Base-by-base conservation (phyloP, 2,329 filamentous ascomycete species). In the Rhexocercosporidium sp. region DNA sequence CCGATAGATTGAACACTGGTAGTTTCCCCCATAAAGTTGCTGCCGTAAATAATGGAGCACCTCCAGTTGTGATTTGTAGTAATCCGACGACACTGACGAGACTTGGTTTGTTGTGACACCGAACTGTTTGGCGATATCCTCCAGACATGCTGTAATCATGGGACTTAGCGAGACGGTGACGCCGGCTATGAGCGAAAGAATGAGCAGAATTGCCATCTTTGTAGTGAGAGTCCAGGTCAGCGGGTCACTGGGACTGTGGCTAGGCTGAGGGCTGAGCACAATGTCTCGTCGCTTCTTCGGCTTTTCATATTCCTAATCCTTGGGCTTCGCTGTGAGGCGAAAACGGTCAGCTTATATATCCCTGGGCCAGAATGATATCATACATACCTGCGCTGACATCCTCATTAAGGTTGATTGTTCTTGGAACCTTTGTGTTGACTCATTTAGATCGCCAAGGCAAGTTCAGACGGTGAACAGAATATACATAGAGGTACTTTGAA, bases 261-360 rank as follows among this genome's bases (percentile, higher is more conserved):
- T 84, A 16, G 86, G 86, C 66, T 83, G 81, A 9, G 86, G 85
- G 7, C 82, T 81, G 39, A 88, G 80, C 49, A 85, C 80, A 59
- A 87, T 80, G 68, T 86, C 82, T 56, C 76, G 75, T 63, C 78
- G 75, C 56, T 78, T 78, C 73, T 81, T 81, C 59, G 81, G 67
- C 12, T 75, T 69, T 44, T 72, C 66, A 69, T 72, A 71, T 62
- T 72, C 69, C 71, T 69, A 72, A 46, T 67, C 70, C 8, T 71
- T 70, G 27, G 66, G 64, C 56, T 70, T 71, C 16, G 66, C 66
- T 69, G n/a, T 31, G 11, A 22, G 22, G 3, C 54, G 12, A 59
- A 25, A 3, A 31, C 59, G 12, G 41, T 72, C 39, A 71, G 64
- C 44, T 47, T 54, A 9, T 39, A 8, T 14, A 12, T 27, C 25